A percentile compares a stretch with the other conserved stretches of the same genome.
phyloP scores from a whole-genome alignment of 2,329 filamentous ascomycete genomes.

The Lasiodiplodia sp. region DNA sequence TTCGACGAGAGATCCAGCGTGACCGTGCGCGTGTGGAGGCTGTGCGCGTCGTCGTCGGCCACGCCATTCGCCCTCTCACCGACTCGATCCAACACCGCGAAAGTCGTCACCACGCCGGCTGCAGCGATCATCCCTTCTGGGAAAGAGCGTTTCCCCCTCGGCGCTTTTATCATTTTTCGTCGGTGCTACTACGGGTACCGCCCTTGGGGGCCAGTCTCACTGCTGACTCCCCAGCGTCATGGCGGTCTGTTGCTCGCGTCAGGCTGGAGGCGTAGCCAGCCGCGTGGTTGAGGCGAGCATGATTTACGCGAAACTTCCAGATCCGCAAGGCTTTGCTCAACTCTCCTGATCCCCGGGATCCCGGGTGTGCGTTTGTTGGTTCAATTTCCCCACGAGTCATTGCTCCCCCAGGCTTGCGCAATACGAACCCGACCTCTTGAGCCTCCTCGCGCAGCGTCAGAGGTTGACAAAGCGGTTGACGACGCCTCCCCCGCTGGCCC shows the following conservation, averaged over 20 bases:
- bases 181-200: slow-evolving; percentile 10
- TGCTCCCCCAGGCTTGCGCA: slow-evolving; percentile 16
- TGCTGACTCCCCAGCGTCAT: no score
- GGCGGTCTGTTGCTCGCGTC: background rate
- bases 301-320: slow-evolving; percentile 15
- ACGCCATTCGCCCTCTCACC: slow-evolving; percentile 19
- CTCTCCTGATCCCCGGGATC: slow-evolving; percentile 11
- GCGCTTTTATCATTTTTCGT: background rate
- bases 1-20: background rate
- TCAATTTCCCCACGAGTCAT: slow-evolving; percentile 12
- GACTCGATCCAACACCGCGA: slow-evolving; percentile 15
- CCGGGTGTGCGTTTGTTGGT: slow-evolving; percentile 10
- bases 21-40: slow-evolving; percentile 17
- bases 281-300: slow-evolving; percentile 11
- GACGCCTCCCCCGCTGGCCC: background rate
- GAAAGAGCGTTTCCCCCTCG: background rate
- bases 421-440: slow-evolving; percentile 10
- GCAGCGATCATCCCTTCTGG: background rate
- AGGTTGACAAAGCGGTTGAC: slow-evolving; percentile 15
- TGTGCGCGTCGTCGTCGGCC: slow-evolving; percentile 16
- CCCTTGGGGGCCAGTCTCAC: slow-evolving; percentile 1
- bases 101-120: background rate
- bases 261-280: slow-evolving; percentile 7
- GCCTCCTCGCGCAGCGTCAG: slow-evolving; percentile 7
- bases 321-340: slow-evolving; percentile 13